These are phyloP conservation scores for Bombardia bombarda DNA, from an alignment of 495 filamentous ascomycete species.

Conservation along the genomic window DNA sequence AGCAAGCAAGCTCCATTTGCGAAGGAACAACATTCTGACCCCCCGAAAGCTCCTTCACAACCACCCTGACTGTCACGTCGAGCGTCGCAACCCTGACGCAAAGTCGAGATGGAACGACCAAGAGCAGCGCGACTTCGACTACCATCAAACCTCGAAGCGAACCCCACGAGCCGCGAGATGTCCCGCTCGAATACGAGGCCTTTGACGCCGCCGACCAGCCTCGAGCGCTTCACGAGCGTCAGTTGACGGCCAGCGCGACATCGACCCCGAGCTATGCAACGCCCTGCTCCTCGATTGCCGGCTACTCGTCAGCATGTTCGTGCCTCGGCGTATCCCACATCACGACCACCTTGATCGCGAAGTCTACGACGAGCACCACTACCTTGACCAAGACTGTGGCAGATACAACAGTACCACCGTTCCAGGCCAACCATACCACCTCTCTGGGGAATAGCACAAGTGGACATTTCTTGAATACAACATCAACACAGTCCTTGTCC, in stretches of 20 bases:
- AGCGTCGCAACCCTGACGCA: conserved; percentile 3
- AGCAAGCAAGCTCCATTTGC: not conserved
- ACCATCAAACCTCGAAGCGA: not conserved
- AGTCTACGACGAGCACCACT: conserved; percentile 6
- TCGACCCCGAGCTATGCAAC: conserved; percentile 15
- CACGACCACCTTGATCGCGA: conserved; percentile 1
- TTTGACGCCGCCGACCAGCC: not conserved
- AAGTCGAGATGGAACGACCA: not conserved
- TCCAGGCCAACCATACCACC: conserved; percentile 2
- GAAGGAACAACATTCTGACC: too few species aligned
- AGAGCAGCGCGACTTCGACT: not conserved
- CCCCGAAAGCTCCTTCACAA: conserved; percentile 7
- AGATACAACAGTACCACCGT: conserved; percentile 4
- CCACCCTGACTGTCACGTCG: conserved; percentile 7
- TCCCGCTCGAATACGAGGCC: conserved; percentile 1
- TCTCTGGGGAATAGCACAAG: conserved; percentile 3
- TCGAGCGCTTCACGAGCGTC: conserved; percentile 5
- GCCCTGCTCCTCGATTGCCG: conserved; percentile 9
- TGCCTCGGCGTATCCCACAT: conserved; percentile 15
- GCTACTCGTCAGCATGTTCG: conserved; percentile 22
- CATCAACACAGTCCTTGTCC: not conserved
- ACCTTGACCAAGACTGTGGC: conserved; percentile 5
- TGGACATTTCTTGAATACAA: not conserved
- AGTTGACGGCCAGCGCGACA: conserved; percentile 8
- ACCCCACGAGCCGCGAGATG: conserved; percentile 1